phyloP scores from a whole-genome alignment of 495 filamentous ascomycete species.

The Chaetomium cochliodes region DNA sequence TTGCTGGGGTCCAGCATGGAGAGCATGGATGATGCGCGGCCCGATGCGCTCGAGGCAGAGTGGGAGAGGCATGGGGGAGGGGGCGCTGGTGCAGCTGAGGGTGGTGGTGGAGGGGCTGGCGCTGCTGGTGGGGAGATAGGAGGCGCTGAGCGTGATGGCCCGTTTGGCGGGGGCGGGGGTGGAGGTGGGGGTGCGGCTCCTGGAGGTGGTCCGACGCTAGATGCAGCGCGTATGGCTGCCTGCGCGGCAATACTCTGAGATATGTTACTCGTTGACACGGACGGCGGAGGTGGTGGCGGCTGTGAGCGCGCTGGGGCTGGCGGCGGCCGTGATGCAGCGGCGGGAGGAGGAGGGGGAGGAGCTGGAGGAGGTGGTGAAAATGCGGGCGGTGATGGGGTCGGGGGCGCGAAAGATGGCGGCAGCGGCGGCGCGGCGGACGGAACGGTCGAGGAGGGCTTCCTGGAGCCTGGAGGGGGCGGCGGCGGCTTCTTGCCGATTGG shows the following conservation, averaged over 20 bases:
- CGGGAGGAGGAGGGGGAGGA: slow-evolving; percentile 51
- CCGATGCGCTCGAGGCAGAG: slow-evolving; percentile 37
- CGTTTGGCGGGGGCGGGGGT: slow-evolving; percentile 25
- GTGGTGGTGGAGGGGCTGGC: slow-evolving; percentile 37
- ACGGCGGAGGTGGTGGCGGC: slow-evolving; percentile 35
- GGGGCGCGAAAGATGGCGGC: slow-evolving; percentile 45
- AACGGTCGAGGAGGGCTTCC: slow-evolving; percentile 61
- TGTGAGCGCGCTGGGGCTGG: slow-evolving; percentile 51
- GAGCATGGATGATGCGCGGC: slow-evolving; percentile 41
- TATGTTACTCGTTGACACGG: slow-evolving; percentile 28
- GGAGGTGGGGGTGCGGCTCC: slow-evolving; percentile 49
- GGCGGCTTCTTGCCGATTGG: slow-evolving; percentile 68
- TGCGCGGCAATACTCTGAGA: slow-evolving; percentile 50
- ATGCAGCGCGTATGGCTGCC: slow-evolving; percentile 51
- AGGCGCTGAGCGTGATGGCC: slow-evolving; percentile 37
- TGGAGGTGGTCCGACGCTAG: slow-evolving; percentile 42
- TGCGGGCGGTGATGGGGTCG: slow-evolving; percentile 47
- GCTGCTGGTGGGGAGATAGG: slow-evolving; percentile 38
- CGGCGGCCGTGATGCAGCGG: slow-evolving; percentile 53
- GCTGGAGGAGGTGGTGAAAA: slow-evolving; percentile 49
- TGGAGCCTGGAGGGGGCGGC: slow-evolving; percentile 63
- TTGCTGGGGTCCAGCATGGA: slow-evolving; percentile 70
- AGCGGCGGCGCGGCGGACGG: slow-evolving; percentile 52
- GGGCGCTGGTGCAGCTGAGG: slow-evolving; percentile 30
- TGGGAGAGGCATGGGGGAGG: slow-evolving; percentile 33